Conservation (phyloP, 75 land plant genomes). For the Larix kaempferi region DNA sequence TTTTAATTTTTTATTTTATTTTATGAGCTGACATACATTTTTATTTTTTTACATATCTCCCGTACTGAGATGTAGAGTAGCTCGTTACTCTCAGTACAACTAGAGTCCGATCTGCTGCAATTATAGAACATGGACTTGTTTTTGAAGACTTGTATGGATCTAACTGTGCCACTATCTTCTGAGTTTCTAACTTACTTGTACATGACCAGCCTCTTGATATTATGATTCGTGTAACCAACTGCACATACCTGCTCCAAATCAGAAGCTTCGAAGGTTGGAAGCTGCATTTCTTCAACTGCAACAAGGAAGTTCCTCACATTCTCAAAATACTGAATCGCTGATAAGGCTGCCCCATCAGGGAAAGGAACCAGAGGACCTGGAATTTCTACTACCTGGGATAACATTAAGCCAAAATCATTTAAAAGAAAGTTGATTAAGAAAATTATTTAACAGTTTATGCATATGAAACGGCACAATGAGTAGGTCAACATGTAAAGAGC, state of each 20-base stretch:
- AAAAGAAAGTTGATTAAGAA: background rate
- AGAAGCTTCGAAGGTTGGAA: slow-evolving; percentile 80
- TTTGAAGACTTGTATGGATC: too few species aligned
- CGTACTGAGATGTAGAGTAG: too few species aligned
- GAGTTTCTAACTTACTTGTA: too few species aligned
- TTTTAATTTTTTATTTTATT: too few species aligned
- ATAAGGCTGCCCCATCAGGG: slow-evolving; percentile 63
- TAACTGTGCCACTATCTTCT: too few species aligned
- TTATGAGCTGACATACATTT: too few species aligned
- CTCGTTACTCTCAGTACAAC: too few species aligned
- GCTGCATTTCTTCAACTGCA: slow-evolving; percentile 69
- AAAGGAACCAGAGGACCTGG: slow-evolving; percentile 42
- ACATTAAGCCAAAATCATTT: background rate
- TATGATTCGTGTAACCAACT: background rate
- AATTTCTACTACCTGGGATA: slow-evolving; percentile 69
- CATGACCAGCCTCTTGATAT: too few species aligned
- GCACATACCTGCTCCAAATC: slow-evolving; percentile 68
- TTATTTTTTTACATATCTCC: too few species aligned
- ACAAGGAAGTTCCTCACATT: slow-evolving; percentile 86
- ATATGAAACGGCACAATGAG: background rate
- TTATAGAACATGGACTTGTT: too few species aligned
- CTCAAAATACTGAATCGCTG: slow-evolving; percentile 89
- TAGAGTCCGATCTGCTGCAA: too few species aligned
- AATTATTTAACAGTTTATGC: background rate
- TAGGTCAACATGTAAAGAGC: background rate